Evolutionary conservation across 75 land plant species (phyloP).

Genomic region (Pinus taeda): DNA sequence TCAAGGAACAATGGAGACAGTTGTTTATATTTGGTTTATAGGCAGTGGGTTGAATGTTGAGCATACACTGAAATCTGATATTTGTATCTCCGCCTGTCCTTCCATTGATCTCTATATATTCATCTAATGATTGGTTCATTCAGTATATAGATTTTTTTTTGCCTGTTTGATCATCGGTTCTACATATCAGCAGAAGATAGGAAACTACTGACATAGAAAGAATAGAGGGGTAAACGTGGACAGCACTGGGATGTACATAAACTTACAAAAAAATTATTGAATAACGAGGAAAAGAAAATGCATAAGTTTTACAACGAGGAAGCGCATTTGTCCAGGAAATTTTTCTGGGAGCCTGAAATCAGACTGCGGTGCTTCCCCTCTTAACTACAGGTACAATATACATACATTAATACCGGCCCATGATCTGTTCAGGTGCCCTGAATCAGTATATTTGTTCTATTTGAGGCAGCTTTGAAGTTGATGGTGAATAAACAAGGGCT

Average conservation of each 20-base stretch:
- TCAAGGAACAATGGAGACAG: too few species aligned
- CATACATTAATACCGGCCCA: neutral
- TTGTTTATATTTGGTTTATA: too few species aligned
- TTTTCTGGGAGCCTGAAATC: neutral
- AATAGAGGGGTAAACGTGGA: neutral
- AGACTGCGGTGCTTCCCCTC: neutral
- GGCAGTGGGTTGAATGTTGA: too few species aligned
- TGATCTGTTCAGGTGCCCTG: neutral
- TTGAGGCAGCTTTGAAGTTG: too few species aligned
- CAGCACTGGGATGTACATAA: neutral
- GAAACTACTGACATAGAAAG: neutral
- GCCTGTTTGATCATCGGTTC: too few species aligned
- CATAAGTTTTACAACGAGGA: neutral
- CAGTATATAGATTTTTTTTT: too few species aligned
- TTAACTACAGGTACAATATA: neutral
- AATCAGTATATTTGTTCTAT: too few species aligned
- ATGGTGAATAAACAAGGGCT: too few species aligned
- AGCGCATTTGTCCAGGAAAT: neutral
- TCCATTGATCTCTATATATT: too few species aligned
- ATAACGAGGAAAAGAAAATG: neutral
- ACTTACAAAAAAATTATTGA: neutral
- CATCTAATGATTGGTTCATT: too few species aligned
- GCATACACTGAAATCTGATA: too few species aligned
- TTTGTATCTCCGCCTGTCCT: too few species aligned
- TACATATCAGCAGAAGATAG: neutral